phyloP scores from a whole-genome alignment of 2,329 filamentous ascomycete species.

The Lachnellula subtilissima region DNA sequence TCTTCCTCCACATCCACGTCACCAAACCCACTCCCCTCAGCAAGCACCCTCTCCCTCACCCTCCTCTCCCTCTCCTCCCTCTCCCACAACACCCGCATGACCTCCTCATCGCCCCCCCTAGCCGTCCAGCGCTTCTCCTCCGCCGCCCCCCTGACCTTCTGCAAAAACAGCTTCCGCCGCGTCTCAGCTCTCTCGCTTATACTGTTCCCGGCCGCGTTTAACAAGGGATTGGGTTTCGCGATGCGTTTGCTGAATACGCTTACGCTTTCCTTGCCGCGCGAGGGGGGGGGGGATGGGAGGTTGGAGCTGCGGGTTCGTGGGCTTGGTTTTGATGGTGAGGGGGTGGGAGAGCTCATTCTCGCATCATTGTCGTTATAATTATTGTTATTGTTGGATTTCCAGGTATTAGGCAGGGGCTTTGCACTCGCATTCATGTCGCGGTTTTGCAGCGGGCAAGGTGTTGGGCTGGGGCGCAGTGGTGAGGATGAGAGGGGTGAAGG shows the following conservation, averaged over 20 bases:
- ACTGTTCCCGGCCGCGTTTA: constrained; percentile 42
- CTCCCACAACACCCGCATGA: constrained; percentile 37
- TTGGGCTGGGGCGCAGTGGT: constrained; percentile 49
- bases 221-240: constrained; percentile 58
- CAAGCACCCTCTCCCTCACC: constrained; percentile 25
- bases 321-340: constrained; percentile 1
- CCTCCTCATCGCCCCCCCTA: constrained; percentile 58
- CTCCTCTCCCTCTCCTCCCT: constrained; percentile 34
- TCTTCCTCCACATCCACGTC: constrained; percentile 9
- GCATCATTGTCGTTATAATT: constrained; percentile 14
- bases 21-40: constrained; percentile 1
- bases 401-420: constrained; percentile 23
- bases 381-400: constrained; percentile 16
- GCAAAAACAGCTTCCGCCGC: constrained; percentile 63
- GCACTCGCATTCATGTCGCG: constrained; percentile 38
- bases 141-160: constrained; percentile 45
- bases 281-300: constrained; percentile 10
- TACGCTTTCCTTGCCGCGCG: constrained; percentile 7
- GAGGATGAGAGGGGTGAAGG: constrained; percentile 57
- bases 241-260: constrained; percentile 37
- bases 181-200: constrained; percentile 43
- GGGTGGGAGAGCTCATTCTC: constrained; percentile 22
- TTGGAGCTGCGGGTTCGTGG: background rate
- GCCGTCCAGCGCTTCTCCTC: constrained; percentile 55
- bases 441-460: constrained; percentile 39